A percentile compares a stretch with the other conserved stretches of the same genome.
Conservation (phyloP, 306 rosid genomes). For the Benincasa hispida region DNA sequence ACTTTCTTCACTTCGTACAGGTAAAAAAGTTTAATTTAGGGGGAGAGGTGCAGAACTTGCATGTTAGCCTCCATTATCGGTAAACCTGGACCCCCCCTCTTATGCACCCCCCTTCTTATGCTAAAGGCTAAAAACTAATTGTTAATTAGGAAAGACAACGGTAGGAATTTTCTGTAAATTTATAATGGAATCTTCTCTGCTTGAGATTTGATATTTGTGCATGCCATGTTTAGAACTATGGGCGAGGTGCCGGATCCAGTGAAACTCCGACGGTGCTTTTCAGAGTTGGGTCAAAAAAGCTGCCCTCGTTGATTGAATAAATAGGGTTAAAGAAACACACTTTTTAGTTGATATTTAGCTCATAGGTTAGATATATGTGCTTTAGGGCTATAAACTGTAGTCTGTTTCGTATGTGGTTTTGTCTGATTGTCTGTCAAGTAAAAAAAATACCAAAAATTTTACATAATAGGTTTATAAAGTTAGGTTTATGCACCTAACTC, state of each 20-base stretch:
- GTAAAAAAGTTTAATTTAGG: neutral
- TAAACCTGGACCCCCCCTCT: neutral
- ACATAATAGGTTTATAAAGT: neutral
- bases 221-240: slow-evolving; percentile 1
- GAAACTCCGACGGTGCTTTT: neutral
- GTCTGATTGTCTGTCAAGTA: neutral
- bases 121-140: neutral
- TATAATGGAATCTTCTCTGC: slow-evolving; percentile 2
- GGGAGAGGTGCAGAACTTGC: neutral
- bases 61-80: slow-evolving; percentile 5
- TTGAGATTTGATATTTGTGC: slow-evolving; percentile 4
- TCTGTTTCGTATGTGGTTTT: neutral
- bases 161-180: neutral
- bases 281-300: neutral
- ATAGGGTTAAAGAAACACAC: neutral
- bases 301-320: neutral
- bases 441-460: neutral
- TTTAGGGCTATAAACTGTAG: neutral
- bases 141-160: neutral
- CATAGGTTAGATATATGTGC: neutral
- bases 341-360: neutral
- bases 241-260: neutral
- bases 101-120: too few species aligned
- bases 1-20: neutral
- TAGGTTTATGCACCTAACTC: neutral